Conservation (phyloP, 257 asterid species). For the Haberlea rhodopensis region DNA sequence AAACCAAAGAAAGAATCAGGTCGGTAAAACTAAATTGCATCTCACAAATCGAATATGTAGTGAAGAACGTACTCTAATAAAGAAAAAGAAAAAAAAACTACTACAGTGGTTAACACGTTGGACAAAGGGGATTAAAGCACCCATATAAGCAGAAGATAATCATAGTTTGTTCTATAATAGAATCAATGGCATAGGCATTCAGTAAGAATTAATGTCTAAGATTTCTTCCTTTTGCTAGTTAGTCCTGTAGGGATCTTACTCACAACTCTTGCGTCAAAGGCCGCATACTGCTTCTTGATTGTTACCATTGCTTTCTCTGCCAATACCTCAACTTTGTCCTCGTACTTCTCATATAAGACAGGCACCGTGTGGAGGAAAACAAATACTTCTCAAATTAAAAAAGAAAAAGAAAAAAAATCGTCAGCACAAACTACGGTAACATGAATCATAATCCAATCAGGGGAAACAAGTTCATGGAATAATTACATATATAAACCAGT, state of each 20-base stretch:
- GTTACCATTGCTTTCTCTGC: conserved; percentile 52
- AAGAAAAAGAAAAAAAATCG: not conserved
- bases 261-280: conserved; percentile 39
- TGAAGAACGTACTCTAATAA: not conserved
- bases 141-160: not conserved
- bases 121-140: not conserved
- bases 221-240: conserved; percentile 34
- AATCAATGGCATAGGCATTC: not conserved
- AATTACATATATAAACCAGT: conserved; percentile 45
- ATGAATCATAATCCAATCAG: too few relatives aligned
- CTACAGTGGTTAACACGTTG: not conserved
- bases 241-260: conserved; percentile 49
- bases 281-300: conserved; percentile 46
- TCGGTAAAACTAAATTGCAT: too few relatives aligned
- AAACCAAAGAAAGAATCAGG: too few relatives aligned
- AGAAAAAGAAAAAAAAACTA: not conserved
- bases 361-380: conserved; percentile 48
- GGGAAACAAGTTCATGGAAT: not conserved
- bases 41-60: too few relatives aligned
- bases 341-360: conserved; percentile 44
- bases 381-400: conserved; percentile 36
- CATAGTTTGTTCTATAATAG: not conserved
- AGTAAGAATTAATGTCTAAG: conserved; percentile 11
- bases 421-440: not conserved
- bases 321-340: conserved; percentile 46